Evolutionary conservation across 805 yeast species (phyloP).

Genomic region (Candida krabiensis): DNA sequence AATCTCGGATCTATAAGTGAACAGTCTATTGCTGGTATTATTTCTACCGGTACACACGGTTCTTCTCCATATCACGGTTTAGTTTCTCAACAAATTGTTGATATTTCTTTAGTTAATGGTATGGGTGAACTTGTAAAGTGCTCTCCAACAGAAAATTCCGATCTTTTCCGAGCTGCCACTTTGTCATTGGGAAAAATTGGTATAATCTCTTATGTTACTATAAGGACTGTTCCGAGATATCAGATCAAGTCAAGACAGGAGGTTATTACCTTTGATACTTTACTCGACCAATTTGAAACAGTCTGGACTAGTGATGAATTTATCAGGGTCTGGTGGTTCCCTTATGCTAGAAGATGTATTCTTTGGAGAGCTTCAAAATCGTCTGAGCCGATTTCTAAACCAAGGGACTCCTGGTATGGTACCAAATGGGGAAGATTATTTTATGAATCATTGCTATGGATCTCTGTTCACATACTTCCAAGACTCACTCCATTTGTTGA

Average conservation of each 20-base stretch:
- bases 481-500: slow-evolving; percentile 83
- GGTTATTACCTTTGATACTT: slow-evolving; percentile 72
- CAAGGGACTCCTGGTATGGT: slow-evolving; percentile 84
- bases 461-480: slow-evolving; percentile 72
- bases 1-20: slow-evolving; percentile 92
- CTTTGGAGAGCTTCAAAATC: slow-evolving; percentile 90
- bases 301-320: slow-evolving; percentile 90
- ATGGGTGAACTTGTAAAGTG: slow-evolving; percentile 70
- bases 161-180: slow-evolving; percentile 76
- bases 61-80: slow-evolving; percentile 91
- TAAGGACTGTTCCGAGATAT: slow-evolving; percentile 82
- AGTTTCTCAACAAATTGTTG: slow-evolving; percentile 83
- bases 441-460: slow-evolving; percentile 77
- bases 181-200: slow-evolving; percentile 92
- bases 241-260: slow-evolving; percentile 80
- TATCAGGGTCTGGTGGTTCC: slow-evolving; percentile 97
- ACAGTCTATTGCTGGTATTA: slow-evolving; percentile 93
- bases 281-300: slow-evolving; percentile 70
- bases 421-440: slow-evolving; percentile 73
- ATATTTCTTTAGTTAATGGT: slow-evolving; percentile 71
- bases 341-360: slow-evolving; percentile 82
- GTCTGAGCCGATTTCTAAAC: slow-evolving; percentile 56
- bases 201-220: slow-evolving; percentile 78
- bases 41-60: slow-evolving; percentile 96
- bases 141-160: slow-evolving; percentile 60